phyloP scores from a whole-genome alignment of 202 grass and related monocot genomes.

The Saccharum hybrid region DNA sequence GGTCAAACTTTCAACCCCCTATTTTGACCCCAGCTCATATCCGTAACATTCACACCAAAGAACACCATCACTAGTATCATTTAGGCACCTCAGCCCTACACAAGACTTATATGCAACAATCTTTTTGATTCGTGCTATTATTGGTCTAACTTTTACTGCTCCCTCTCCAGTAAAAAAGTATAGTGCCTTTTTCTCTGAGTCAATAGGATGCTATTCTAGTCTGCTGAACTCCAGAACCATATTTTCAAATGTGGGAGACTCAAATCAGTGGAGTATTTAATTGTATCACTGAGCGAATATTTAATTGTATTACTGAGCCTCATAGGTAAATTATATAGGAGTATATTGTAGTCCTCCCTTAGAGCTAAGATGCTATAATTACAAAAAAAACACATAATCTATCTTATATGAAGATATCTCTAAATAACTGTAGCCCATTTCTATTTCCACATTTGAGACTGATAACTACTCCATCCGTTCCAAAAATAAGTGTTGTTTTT shows the following conservation, averaged over 20 bases:
- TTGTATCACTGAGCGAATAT: not conserved
- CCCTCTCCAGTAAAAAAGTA: not conserved
- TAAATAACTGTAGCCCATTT: too few relatives aligned
- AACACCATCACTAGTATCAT: not conserved
- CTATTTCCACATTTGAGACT: too few relatives aligned
- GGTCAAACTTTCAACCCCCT: slow-evolving; percentile 30
- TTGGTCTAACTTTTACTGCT: not conserved
- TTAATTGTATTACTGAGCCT: too few relatives aligned
- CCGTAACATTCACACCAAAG: not conserved
- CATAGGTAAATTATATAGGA: too few relatives aligned
- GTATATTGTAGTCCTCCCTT: too few relatives aligned
- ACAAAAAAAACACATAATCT: too few relatives aligned
- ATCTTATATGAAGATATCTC: too few relatives aligned
- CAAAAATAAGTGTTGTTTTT: too few relatives aligned
- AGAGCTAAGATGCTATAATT: too few relatives aligned
- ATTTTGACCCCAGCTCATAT: slow-evolving; percentile 1
- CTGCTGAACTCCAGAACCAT: not conserved
- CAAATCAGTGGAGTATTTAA: not conserved
- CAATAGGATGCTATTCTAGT: not conserved
- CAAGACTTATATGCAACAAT: not conserved
- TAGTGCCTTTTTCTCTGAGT: not conserved
- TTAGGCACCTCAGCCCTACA: not conserved
- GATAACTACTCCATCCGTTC: too few relatives aligned
- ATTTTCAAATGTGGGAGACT: not conserved
- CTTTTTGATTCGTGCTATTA: not conserved